Evolutionary conservation across 495 filamentous ascomycete genomes (phyloP).

Genomic region (Neurospora sp.): DNA sequence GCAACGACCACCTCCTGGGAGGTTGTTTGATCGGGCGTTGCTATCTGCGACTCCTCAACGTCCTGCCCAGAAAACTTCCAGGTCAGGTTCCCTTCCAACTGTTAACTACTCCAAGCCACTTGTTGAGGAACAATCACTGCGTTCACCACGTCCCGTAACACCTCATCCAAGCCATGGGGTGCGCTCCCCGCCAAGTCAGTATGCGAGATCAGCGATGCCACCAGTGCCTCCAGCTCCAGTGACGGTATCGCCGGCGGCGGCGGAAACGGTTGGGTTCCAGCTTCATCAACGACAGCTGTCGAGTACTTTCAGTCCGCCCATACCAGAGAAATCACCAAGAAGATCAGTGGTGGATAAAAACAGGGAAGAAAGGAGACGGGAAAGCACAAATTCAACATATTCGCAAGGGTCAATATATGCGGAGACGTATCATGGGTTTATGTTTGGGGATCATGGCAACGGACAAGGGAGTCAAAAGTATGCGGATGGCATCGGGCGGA

Average conservation of each 20-base stretch:
- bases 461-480: background rate
- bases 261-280: too few relatives aligned
- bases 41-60: accelerated
- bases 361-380: background rate
- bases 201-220: background rate
- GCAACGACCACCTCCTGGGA: background rate
- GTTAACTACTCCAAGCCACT: background rate
- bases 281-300: too few relatives aligned
- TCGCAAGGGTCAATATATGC: background rate
- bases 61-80: background rate
- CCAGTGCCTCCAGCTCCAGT: background rate
- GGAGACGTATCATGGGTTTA: background rate
- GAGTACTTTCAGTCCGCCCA: too few relatives aligned
- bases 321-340: background rate
- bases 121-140: background rate
- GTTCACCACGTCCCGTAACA: background rate
- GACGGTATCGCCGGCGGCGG: too few relatives aligned
- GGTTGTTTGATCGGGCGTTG: accelerated
- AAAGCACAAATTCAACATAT: background rate
- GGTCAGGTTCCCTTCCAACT: background rate
- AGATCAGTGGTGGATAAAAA: background rate
- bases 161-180: background rate
- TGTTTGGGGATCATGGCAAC: background rate
- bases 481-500: accelerated
- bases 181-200: background rate